Evolutionary conservation across 768 basidiomycete genomes (phyloP).

Genomic region (Suillus occidentalis): DNA sequence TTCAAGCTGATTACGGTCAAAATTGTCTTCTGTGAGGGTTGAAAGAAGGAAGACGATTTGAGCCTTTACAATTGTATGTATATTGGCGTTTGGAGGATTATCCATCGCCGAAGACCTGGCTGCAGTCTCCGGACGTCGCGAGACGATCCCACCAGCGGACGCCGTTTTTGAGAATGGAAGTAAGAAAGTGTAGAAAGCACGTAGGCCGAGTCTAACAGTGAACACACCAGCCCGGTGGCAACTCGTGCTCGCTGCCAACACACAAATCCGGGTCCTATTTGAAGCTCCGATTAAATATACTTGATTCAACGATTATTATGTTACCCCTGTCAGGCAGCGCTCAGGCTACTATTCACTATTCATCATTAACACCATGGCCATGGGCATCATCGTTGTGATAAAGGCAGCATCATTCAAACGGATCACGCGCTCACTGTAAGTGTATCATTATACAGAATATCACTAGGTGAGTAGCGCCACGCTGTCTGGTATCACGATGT

Average conservation of each 20-base stretch:
- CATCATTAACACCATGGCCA: too few relatives aligned
- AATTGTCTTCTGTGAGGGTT: conserved; percentile 96
- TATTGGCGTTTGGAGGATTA: conserved; percentile 79
- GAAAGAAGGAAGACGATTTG: conserved; percentile 98
- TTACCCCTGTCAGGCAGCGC: neutral
- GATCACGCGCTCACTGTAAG: neutral
- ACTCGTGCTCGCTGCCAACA: conserved; percentile 14
- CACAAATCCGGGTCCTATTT: conserved; percentile 14
- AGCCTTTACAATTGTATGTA: conserved; percentile 91
- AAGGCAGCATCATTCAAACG: neutral
- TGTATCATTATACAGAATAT: neutral
- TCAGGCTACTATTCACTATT: too few relatives aligned
- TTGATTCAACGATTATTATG: neutral
- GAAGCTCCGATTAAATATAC: conserved; percentile 18
- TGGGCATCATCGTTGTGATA: neutral
- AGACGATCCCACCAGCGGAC: conserved; percentile 65
- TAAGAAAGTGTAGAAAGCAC: conserved; percentile 34
- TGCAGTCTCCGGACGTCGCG: conserved; percentile 73
- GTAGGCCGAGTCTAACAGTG: conserved; percentile 29
- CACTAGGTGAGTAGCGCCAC: neutral
- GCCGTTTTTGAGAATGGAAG: conserved; percentile 54
- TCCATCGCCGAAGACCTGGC: conserved; percentile 84
- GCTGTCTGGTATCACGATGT: neutral
- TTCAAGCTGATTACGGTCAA: conserved; percentile 89
- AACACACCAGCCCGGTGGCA: conserved; percentile 28